Evolutionary conservation across 192 early-diverging fungal species (phyloP), one percentile per base, ranked within the genome.

Genomic region (Coemansia pectinata): DNA sequence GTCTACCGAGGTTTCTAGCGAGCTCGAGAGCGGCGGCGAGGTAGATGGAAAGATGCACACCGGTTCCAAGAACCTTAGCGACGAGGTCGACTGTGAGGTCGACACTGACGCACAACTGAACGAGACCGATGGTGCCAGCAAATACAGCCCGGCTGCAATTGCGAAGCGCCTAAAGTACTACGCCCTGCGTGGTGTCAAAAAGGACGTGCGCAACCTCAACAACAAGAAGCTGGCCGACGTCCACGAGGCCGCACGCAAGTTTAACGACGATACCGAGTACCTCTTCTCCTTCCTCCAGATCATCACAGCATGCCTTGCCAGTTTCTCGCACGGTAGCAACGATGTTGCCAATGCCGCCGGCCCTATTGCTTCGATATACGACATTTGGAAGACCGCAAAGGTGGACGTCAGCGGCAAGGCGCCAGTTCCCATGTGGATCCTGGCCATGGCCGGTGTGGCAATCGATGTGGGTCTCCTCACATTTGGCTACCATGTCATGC

Each of bases 291-390:
- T 93, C 75, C 83, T 94, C 42, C 93, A 94, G 71, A 84, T 93
- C 66, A 76, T 91, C 62, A 94, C 93, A 5, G 90, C 92, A 14
- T 87, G 89, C 66, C 89, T 93, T 39, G 90, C 93, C 29, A 93
- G 92, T 66, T 94, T 94, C 77, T 86, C 91, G 17, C 93, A 95
- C 81, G 92, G 93, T 48, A 88, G 89, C 64, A 95, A 95, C 84
- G 92, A 95, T 79, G 91, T 94, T 25, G 87, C 92, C 70, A 94
- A 95, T 71, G 93, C 93, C 25, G 88, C 92, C 55, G 92, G 93
- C 53, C 93, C 93, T 19, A 71, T 94, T 33, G 78, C 93, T 2
- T 79, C 90, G 40, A 92, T 94, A 48, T 94, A 87, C 73, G 75
- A 85, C 63, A 85, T 91, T 63, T 95, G 92, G 90, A 62, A 79